Percentiles rank a stretch among this genome's conserved stretches.
These are phyloP conservation scores for Nymphaea thermarum DNA, from an alignment of 164 flowering plant species.

Conservation along the genomic window DNA sequence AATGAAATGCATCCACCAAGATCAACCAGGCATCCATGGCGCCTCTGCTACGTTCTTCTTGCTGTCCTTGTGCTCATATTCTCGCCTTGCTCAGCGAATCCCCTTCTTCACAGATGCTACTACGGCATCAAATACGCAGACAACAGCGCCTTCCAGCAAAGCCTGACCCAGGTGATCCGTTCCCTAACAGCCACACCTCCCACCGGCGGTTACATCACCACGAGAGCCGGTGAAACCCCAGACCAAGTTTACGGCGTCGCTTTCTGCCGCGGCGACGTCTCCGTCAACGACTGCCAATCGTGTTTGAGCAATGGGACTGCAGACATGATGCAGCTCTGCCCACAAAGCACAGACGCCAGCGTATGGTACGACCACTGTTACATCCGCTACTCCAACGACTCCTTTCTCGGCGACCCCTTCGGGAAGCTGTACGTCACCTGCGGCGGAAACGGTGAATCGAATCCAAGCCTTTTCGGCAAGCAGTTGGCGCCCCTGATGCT, in stretches of 20 bases:
- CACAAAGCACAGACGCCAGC: conserved; percentile 3
- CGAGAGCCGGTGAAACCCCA: conserved; percentile 1
- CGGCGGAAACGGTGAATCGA: neutral
- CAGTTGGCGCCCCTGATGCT: conserved; percentile 2
- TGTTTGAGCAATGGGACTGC: conserved; percentile 6
- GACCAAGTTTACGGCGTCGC: conserved; percentile 7
- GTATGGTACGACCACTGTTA: conserved; percentile 5
- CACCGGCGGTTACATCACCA: conserved; percentile 4
- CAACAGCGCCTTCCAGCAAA: conserved; percentile 3
- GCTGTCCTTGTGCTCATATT: neutral
- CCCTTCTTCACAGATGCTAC: neutral
- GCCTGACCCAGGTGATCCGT: conserved; percentile 7
- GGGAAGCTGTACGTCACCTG: too few relatives aligned
- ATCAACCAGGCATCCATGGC: neutral
- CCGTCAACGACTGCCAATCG: neutral
- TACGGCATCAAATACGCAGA: neutral
- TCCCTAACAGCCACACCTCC: neutral
- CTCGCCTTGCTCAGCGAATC: neutral
- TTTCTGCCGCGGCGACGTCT: conserved; percentile 7
- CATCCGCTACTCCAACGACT: conserved; percentile 12
- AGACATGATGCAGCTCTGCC: conserved; percentile 1
- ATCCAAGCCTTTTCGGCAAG: neutral
- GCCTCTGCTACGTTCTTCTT: neutral
- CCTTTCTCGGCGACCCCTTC: neutral
- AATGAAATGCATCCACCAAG: neutral